Conservation (phyloP, 371 early-diverging fungal species). For the Actinomucor elegans region DNA sequence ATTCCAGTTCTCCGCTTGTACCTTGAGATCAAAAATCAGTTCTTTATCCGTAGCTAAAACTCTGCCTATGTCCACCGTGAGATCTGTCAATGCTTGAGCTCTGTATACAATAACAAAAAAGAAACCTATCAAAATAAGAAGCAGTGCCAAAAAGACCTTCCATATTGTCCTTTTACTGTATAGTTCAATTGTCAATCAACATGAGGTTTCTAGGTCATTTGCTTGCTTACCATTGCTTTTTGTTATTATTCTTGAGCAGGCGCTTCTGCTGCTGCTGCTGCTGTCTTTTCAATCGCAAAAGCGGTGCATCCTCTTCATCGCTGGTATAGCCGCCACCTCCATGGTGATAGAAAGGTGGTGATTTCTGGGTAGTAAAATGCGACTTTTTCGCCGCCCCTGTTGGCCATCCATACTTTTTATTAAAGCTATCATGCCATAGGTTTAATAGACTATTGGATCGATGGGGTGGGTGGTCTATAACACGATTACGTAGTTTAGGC, state of each 20-base stretch:
- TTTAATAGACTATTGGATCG: constrained; percentile 5
- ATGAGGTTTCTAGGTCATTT: too few species aligned
- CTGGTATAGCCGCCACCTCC: constrained; percentile 39
- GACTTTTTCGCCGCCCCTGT: too few species aligned
- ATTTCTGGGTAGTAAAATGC: background rate
- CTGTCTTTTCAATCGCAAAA: constrained; percentile 19
- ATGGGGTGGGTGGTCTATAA: constrained; percentile 2
- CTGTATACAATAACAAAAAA: constrained; percentile 15
- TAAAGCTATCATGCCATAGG: constrained; percentile 15
- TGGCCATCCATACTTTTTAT: background rate
- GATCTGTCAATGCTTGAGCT: constrained; percentile 48
- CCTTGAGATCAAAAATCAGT: constrained; percentile 62
- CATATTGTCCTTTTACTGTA: too few species aligned
- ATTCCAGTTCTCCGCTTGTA: constrained; percentile 58
- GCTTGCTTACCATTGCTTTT: constrained; percentile 5
- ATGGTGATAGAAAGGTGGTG: too few species aligned
- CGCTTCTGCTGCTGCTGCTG: too few species aligned
- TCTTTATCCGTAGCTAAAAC: constrained; percentile 70
- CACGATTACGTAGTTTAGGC: constrained; percentile 16
- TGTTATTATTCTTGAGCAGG: too few species aligned
- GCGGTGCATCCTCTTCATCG: constrained; percentile 41
- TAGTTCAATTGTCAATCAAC: too few species aligned
- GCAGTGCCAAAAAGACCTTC: background rate
- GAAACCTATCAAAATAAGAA: background rate
- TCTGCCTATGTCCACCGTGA: constrained; percentile 52